Conservation (phyloP, 2,329 filamentous ascomycete species). For the Emergomyces africanus region DNA sequence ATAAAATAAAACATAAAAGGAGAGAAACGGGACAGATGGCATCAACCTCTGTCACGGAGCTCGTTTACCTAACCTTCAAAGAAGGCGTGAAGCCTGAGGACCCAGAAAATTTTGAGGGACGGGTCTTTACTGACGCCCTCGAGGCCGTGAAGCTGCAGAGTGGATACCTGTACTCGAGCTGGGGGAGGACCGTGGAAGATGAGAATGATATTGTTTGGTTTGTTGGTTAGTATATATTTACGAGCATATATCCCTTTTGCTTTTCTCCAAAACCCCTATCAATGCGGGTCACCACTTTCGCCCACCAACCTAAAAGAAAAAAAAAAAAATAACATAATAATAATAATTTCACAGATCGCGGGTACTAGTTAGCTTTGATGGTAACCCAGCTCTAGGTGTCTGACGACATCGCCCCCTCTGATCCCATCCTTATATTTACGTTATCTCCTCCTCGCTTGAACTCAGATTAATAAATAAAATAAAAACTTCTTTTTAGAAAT, state of each 20-base stretch:
- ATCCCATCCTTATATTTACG: not conserved
- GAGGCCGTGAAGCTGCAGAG: conserved; percentile 20
- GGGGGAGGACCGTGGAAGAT: conserved; percentile 27
- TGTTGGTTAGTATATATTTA: conserved; percentile 18
- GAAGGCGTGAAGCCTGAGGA: conserved; percentile 26
- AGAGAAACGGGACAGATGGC: no score
- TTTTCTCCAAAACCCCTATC: not conserved
- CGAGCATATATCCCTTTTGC: no score
- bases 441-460: not conserved
- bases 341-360: not conserved
- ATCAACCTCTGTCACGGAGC: conserved; percentile 16
- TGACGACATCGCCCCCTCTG: conserved; percentile 2
- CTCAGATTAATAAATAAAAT: not conserved
- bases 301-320: no score
- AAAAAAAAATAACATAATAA: no score
- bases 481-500: not conserved
- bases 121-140: conserved; percentile 18
- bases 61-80: conserved; percentile 27
- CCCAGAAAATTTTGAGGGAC: conserved; percentile 21
- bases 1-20: no score
- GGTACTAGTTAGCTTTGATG: not conserved
- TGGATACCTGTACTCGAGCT: conserved; percentile 23
- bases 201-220: conserved; percentile 24
- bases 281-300: no score
- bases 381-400: not conserved